Conservation (phyloP, 83 land plant genomes). For the Diphasiastrum complanatum region DNA sequence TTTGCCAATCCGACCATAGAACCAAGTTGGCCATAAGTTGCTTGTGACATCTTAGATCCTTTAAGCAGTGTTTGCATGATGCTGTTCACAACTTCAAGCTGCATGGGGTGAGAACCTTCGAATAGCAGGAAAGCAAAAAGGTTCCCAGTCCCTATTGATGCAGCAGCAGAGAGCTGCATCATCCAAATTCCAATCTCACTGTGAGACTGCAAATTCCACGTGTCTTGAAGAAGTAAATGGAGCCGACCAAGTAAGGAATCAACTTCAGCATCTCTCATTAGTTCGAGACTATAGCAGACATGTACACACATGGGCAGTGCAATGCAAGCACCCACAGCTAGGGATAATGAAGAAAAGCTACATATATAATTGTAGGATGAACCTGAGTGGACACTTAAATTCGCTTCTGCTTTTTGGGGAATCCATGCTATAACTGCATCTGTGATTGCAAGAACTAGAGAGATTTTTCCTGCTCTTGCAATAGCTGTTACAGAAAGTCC, state of each 20-base stretch:
- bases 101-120: conserved; percentile 40
- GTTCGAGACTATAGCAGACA: conserved; percentile 43
- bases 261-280: conserved; percentile 31
- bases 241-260: conserved; percentile 34
- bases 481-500: conserved; percentile 43
- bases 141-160: conserved; percentile 51
- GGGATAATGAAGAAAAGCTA: conserved; percentile 7
- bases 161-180: conserved; percentile 46
- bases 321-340: conserved; percentile 50
- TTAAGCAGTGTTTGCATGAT: conserved; percentile 39
- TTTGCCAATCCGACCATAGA: conserved; percentile 65
- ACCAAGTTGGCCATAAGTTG: conserved; percentile 43
- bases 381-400: neutral
- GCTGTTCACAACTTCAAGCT: conserved; percentile 31
- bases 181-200: conserved; percentile 28
- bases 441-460: conserved; percentile 45
- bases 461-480: conserved; percentile 33
- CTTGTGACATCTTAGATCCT: conserved; percentile 32
- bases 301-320: conserved; percentile 38
- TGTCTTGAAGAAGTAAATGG: conserved; percentile 29
- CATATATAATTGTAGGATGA: conserved; percentile 10
- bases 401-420: conserved; percentile 3
- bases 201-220: conserved; percentile 9
- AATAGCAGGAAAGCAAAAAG: conserved; percentile 44
- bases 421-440: conserved; percentile 44